Evolutionary conservation across 306 rosid species (phyloP).

Genomic region (Cucurbita ficifolia): DNA sequence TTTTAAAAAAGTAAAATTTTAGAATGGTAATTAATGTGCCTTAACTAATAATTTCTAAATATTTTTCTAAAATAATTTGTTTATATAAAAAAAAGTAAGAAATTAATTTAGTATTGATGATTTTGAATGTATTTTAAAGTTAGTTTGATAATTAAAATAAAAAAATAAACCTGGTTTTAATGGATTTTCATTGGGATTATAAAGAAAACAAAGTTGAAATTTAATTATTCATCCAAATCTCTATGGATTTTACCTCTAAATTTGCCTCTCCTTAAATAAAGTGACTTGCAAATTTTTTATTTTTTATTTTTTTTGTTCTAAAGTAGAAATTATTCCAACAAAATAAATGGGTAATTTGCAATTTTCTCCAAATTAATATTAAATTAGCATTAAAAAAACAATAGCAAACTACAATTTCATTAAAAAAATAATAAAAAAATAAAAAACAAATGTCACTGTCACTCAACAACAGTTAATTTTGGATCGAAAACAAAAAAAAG

Average conservation of each 20-base stretch:
- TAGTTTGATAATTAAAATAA: too few relatives aligned
- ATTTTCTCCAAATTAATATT: too few relatives aligned
- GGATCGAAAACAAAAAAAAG: neutral
- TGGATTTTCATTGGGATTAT: neutral
- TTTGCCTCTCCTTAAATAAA: conserved; percentile 1
- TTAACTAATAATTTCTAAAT: too few relatives aligned
- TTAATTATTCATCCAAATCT: neutral
- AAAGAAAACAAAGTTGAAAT: neutral
- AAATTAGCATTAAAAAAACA: neutral
- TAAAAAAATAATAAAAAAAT: neutral
- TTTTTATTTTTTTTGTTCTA: neutral
- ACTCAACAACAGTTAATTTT: neutral
- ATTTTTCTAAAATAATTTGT: too few relatives aligned
- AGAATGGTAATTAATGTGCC: too few relatives aligned
- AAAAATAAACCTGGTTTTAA: too few relatives aligned
- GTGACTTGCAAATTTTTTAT: neutral
- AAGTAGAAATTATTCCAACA: neutral
- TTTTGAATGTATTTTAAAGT: too few relatives aligned
- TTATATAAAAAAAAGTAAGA: too few relatives aligned
- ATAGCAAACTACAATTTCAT: neutral
- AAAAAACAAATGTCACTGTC: neutral
- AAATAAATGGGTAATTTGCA: neutral
- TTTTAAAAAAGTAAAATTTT: too few relatives aligned
- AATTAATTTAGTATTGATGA: too few relatives aligned
- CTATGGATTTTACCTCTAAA: neutral